Evolutionary conservation across 805 yeast species (phyloP).

Genomic region (Cyberlindnera maritima): DNA sequence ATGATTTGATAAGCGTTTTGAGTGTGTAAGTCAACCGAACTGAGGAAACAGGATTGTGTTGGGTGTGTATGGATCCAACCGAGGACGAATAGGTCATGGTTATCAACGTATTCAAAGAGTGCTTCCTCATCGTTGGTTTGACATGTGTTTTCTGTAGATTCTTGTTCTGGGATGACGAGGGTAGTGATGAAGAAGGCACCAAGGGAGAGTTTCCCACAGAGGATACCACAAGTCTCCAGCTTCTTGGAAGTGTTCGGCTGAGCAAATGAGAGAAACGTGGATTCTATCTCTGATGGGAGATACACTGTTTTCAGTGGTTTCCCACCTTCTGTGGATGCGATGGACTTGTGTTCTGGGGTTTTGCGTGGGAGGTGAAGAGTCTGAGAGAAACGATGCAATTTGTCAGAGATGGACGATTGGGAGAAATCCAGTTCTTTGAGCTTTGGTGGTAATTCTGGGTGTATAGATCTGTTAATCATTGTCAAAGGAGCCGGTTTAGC

Average conservation of each 20-base stretch:
- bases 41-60: constrained; percentile 66
- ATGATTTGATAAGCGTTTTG: constrained; percentile 66
- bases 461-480: neutral
- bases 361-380: constrained; percentile 1
- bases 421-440: neutral
- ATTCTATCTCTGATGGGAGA: constrained; percentile 44
- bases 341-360: constrained; percentile 34
- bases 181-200: constrained; percentile 65
- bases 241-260: constrained; percentile 44
- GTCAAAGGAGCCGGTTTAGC: neutral
- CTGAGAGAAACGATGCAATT: constrained; percentile 2
- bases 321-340: constrained; percentile 53
- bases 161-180: constrained; percentile 60
- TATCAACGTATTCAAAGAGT: constrained; percentile 53
- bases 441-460: constrained; percentile 16
- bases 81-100: constrained; percentile 54
- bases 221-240: constrained; percentile 65
- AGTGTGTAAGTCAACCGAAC: constrained; percentile 66
- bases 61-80: constrained; percentile 82
- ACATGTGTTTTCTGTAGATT: constrained; percentile 61
- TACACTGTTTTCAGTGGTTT: constrained; percentile 50
- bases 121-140: constrained; percentile 57
- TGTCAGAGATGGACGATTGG: neutral
- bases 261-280: constrained; percentile 45
- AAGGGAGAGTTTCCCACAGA: constrained; percentile 58